Conservation (phyloP, 148 eudicot species). For the Talinum fruticosum region DNA sequence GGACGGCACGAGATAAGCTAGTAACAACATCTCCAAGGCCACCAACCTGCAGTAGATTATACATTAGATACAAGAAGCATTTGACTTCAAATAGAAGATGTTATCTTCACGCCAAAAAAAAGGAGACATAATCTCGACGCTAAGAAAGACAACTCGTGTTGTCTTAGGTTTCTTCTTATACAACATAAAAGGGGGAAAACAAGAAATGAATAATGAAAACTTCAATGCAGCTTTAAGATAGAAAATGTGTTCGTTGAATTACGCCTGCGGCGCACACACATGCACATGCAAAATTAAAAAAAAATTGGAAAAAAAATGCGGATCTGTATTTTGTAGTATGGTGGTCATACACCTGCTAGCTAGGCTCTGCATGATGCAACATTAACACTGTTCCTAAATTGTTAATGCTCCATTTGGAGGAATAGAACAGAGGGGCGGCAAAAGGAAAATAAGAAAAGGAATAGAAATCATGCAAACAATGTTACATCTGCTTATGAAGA, state of each 20-base stretch:
- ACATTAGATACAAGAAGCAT: neutral
- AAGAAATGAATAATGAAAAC: neutral
- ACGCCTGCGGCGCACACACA: no score
- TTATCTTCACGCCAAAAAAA: neutral
- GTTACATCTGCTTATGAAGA: neutral
- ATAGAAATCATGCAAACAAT: neutral
- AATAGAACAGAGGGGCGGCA: no score
- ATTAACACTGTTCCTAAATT: neutral
- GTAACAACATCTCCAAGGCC: conserved; percentile 99
- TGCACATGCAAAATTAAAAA: no score
- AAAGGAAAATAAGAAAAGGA: neutral
- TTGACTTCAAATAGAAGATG: neutral
- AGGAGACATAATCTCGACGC: neutral
- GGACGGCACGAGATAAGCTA: conserved; percentile 95
- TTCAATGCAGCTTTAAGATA: neutral
- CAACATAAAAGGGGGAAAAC: neutral
- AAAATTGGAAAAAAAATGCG: no score
- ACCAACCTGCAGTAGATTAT: conserved; percentile 70
- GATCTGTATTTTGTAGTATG: neutral
- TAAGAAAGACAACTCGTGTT: neutral
- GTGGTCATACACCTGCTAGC: neutral
- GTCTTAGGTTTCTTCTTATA: neutral
- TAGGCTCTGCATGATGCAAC: neutral
- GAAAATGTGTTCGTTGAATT: neutral
- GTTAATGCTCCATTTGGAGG: no score